Conservation (phyloP, 345 rosid species). For the Boechera retrofracta region DNA sequence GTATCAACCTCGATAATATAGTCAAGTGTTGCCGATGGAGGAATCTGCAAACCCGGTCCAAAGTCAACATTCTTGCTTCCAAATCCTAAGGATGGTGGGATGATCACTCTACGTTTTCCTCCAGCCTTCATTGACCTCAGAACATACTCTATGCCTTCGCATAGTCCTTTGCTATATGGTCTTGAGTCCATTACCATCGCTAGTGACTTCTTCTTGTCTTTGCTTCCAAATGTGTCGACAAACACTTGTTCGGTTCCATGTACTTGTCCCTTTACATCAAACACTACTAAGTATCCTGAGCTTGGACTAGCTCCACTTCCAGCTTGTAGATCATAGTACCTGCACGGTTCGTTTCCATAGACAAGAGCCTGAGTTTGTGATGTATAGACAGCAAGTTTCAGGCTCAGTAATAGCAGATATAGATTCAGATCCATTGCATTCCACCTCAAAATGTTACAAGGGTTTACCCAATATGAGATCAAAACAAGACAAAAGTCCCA, state of each 20-base stretch:
- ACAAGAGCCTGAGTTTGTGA: conserved; percentile 8
- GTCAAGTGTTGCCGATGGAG: conserved; percentile 69
- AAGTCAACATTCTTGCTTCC: conserved; percentile 73
- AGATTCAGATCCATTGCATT: neutral
- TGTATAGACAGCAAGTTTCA: neutral
- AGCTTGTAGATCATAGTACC: conserved; percentile 76
- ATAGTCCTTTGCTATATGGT: conserved; percentile 83
- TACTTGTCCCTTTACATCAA: conserved; percentile 73
- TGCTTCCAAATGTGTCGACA: conserved; percentile 63
- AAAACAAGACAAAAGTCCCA: neutral
- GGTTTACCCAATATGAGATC: neutral
- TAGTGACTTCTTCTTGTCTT: conserved; percentile 60
- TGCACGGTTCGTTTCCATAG: conserved; percentile 34
- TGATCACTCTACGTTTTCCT: conserved; percentile 78
- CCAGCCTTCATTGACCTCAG: conserved; percentile 84
- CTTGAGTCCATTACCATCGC: conserved; percentile 84
- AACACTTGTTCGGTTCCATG: conserved; percentile 68
- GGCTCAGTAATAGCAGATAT: neutral
- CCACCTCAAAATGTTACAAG: neutral
- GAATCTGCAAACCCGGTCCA: conserved; percentile 62
- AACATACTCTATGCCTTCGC: conserved; percentile 78
- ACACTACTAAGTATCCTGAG: conserved; percentile 78
- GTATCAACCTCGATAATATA: conserved; percentile 70
- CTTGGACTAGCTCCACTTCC: conserved; percentile 80
- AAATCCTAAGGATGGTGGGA: conserved; percentile 77